Base-by-base conservation (phyloP, 306 rosid species). In the Mimosa bimucronata region DNA sequence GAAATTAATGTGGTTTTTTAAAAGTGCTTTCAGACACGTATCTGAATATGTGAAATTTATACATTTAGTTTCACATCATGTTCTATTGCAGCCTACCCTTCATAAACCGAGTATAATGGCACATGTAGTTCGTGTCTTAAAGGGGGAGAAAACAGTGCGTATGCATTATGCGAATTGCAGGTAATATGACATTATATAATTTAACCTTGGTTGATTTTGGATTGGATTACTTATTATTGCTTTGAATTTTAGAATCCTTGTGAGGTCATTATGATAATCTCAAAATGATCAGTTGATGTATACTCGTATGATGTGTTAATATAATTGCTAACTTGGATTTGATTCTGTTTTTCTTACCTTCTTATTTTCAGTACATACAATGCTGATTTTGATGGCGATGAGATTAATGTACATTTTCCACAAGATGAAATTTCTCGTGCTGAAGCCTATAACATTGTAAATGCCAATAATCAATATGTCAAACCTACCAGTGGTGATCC, bases 71-170 rank as follows among this genome's bases (percentile, higher is more conserved):
- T 80, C 41, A 74, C 74, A 74, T 74, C 15, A 28, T 79, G 70
- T 80, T 85, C 44, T 73, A 40, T 83, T 52, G 83, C 97, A 95
- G 98, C 98, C 98, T 34, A 95, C 98, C 53, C 98, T 95, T 70
- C 98, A 95, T 87, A 95, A 95, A 79, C 98, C 98, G 71, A 91
- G 98, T 89, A 95, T 95, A 86, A 95, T 95, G 98, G 98, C 98
- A 12, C 97, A 91, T 72, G 76, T 91, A 41, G 98, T 95, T 75
- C 97, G 97, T 31, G 94, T 95, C 68, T 86, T 95, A 66, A 90
- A 91, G 88, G 98, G 98, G 77, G 98, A 95, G 91, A 95, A 89
- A 86, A 92, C 98, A 73, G 84, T 95, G 44, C 97, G 98, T 26
- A 95, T 95, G 98, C 98, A 94, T 86, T 94, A 94, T 78, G 98